Conservation (phyloP, 1,139 yeast genomes). For the Lizanozyma gosingica region DNA sequence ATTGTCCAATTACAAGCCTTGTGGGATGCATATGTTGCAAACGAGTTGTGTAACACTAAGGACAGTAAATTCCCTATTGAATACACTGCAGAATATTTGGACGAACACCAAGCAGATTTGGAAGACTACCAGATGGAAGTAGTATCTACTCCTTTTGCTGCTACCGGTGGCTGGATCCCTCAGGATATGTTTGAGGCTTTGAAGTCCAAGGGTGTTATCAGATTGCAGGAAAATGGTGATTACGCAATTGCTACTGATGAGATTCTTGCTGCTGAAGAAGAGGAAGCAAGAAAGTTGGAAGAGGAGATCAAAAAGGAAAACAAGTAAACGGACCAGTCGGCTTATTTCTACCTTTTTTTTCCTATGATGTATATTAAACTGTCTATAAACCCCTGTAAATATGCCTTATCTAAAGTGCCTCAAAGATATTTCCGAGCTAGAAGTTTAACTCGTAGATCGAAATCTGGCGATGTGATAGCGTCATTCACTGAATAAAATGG, state of each 20-base stretch:
- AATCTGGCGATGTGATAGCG: conserved; percentile 64
- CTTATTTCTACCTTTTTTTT: too few relatives aligned
- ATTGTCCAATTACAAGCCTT: conserved; percentile 66
- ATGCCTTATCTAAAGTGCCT: conserved; percentile 5
- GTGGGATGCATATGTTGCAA: conserved; percentile 64
- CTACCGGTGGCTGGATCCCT: conserved; percentile 93
- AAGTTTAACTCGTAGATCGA: conserved; percentile 65
- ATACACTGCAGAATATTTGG: conserved; percentile 46
- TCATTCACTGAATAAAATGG: conserved; percentile 80
- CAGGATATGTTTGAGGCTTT: conserved; percentile 79
- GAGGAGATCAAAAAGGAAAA: conserved; percentile 38
- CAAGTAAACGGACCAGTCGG: conserved; percentile 27
- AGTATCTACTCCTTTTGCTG: conserved; percentile 71
- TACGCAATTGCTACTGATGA: conserved; percentile 31
- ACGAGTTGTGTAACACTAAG: conserved; percentile 43
- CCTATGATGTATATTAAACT: neutral
- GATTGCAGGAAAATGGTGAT: conserved; percentile 26
- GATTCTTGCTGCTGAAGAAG: conserved; percentile 17
- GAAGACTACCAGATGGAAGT: conserved; percentile 61
- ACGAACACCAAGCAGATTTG: conserved; percentile 48
- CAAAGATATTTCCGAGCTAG: conserved; percentile 71
- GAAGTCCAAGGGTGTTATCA: conserved; percentile 56
- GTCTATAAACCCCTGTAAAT: neutral
- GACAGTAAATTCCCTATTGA: conserved; percentile 48
- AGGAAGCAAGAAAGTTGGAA: conserved; percentile 12